These are phyloP conservation scores for Pestalotiopsis sp. DNA, from an alignment of 2,329 filamentous ascomycete species.

Conservation along the genomic window DNA sequence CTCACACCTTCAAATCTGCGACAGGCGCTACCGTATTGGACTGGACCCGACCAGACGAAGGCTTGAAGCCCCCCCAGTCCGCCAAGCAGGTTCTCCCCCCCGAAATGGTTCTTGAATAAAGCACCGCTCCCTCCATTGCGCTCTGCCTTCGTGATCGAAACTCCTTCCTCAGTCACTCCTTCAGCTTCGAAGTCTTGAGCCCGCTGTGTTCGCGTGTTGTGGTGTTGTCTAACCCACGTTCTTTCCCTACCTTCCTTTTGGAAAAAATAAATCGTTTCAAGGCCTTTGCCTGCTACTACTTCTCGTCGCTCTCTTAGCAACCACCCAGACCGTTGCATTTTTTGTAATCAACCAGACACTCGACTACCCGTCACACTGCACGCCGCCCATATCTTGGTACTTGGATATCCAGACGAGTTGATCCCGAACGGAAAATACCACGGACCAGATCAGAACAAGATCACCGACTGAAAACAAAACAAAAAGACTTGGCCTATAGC, in stretches of 20 bases:
- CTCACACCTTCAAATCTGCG: conserved; percentile 12
- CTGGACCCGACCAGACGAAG: background rate
- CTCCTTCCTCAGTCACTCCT: conserved; percentile 9
- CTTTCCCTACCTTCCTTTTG: conserved; percentile 14
- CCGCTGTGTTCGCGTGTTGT: background rate
- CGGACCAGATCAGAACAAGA: background rate
- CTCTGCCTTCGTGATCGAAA: background rate
- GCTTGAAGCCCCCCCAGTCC: background rate
- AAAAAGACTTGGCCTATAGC: background rate
- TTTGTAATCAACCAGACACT: conserved; percentile 1
- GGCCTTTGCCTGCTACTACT: background rate
- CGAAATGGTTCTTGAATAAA: conserved; percentile 6
- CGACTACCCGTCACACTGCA: background rate
- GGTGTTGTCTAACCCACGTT: background rate
- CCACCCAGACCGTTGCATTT: background rate
- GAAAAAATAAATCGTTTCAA: background rate
- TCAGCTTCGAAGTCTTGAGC: conserved; percentile 13
- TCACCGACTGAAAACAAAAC: background rate
- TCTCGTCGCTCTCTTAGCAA: conserved; percentile 12
- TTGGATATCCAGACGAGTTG: conserved; percentile 5
- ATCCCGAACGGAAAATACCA: conserved; percentile 7
- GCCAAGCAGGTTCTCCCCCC: background rate
- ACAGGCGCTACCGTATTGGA: background rate
- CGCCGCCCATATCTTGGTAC: background rate
- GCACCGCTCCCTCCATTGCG: conserved; percentile 2